These are phyloP conservation scores for Parastagonospora avenae DNA, from an alignment of 2,329 filamentous ascomycete species.

Conservation along the genomic window DNA sequence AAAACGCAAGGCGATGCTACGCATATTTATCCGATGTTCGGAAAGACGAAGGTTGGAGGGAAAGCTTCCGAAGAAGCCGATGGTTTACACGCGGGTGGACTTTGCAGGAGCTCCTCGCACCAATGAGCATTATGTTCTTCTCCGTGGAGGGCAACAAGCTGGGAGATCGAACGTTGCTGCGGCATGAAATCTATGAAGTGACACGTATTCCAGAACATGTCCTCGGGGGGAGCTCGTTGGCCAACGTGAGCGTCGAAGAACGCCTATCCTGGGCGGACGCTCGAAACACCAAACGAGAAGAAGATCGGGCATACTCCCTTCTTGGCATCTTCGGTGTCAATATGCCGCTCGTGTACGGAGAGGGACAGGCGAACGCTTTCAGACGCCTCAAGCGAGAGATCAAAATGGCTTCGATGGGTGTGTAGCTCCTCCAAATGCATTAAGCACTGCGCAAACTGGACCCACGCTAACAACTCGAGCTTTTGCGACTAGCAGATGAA, in stretches of 20 bases:
- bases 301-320: constrained; percentile 21
- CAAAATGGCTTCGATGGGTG: background rate
- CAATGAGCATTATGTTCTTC: background rate
- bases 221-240: background rate
- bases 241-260: constrained; percentile 6
- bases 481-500: too few species aligned
- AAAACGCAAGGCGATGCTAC: background rate
- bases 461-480: too few species aligned
- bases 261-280: constrained; percentile 19
- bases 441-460: too few species aligned
- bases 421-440: too few species aligned
- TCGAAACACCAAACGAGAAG: constrained; percentile 13
- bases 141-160: background rate
- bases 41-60: background rate
- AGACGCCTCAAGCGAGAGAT: background rate
- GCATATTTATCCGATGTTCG: background rate
- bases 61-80: background rate
- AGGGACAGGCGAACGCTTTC: background rate
- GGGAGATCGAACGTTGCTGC: background rate
- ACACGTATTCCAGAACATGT: background rate
- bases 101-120: background rate
- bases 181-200: background rate
- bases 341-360: constrained; percentile 3
- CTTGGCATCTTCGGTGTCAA: constrained; percentile 19
- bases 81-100: background rate